Conservation (phyloP, 2,329 filamentous ascomycete genomes). For the Penicillium palitans region DNA sequence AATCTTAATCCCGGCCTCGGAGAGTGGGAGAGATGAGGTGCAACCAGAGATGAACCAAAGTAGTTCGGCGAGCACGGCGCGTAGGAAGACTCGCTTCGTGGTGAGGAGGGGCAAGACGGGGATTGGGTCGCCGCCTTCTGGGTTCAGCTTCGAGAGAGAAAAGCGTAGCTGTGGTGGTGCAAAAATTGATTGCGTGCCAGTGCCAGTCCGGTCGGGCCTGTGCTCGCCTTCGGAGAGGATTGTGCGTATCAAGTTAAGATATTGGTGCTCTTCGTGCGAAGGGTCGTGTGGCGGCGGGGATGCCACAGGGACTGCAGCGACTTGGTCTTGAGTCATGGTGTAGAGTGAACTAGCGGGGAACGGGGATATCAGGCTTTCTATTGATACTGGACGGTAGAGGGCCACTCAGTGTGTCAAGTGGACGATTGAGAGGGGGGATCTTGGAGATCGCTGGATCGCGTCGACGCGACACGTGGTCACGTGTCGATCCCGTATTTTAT, state of each 20-base stretch:
- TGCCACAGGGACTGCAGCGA: conserved; percentile 10
- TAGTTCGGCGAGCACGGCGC: conserved; percentile 86
- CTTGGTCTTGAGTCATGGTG: conserved; percentile 26
- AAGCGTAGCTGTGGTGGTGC: conserved; percentile 86
- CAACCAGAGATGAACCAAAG: conserved; percentile 91
- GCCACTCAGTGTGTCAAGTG: not conserved
- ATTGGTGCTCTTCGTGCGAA: conserved; percentile 86
- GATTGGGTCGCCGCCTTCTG: conserved; percentile 43
- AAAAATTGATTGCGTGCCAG: conserved; percentile 86
- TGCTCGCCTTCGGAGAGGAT: conserved; percentile 83
- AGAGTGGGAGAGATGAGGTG: conserved; percentile 76
- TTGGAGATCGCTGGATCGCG: conserved; percentile 17
- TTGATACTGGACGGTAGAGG: not conserved
- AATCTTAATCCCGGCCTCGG: conserved; percentile 83
- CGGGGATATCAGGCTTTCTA: not conserved
- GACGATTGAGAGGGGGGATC: not conserved
- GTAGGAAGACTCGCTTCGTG: conserved; percentile 93
- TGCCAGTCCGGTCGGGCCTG: conserved; percentile 88
- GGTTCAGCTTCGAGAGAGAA: conserved; percentile 63
- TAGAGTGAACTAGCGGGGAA: not conserved
- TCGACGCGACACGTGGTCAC: conserved; percentile 30
- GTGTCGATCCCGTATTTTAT: conserved; percentile 12
- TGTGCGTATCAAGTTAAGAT: conserved; percentile 81
- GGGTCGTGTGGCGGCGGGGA: conserved; percentile 28
- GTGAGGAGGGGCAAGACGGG: conserved; percentile 89